A percentile compares a stretch with the other conserved stretches of the same genome.
phyloP scores from a whole-genome alignment of 2,329 filamentous ascomycete species.

The Penicillium thymicola region DNA sequence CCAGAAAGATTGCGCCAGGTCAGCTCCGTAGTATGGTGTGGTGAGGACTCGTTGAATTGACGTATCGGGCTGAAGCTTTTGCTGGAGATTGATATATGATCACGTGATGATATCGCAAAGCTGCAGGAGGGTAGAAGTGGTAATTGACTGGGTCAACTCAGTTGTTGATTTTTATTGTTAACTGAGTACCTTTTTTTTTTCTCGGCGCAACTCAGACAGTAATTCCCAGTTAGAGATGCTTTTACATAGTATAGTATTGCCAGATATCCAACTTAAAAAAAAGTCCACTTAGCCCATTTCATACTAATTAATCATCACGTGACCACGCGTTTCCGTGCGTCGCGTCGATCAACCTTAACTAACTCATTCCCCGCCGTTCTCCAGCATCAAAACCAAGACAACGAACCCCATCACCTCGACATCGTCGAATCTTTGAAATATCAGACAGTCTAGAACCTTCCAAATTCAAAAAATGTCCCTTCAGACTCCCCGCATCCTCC shows the following conservation, averaged over 20 bases:
- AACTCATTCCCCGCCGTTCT: background rate
- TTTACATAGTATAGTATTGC: background rate
- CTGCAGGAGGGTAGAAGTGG: background rate
- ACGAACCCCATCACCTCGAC: background rate
- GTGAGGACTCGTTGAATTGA: background rate
- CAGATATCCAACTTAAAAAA: no score
- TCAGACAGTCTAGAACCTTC: background rate
- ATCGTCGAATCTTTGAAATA: background rate
- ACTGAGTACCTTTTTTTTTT: background rate
- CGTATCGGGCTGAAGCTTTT: slow-evolving; percentile 7
- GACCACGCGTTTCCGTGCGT: slow-evolving; percentile 22
- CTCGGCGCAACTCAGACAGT: fast-evolving
- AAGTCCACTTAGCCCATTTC: background rate
- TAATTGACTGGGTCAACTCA: background rate
- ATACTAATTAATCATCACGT: slow-evolving; percentile 16
- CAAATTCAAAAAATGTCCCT: slow-evolving; percentile 59
- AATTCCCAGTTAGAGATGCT: fast-evolving
- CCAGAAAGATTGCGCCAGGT: background rate
- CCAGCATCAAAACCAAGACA: background rate
- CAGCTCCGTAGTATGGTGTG: background rate
- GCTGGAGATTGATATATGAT: background rate
- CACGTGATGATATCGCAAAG: slow-evolving; percentile 2
- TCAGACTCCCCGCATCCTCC: slow-evolving; percentile 77
- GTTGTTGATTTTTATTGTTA: background rate
- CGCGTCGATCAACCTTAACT: slow-evolving; percentile 13